phyloP scores from a whole-genome alignment of 768 basidiomycete genomes.

The Ephemerocybe angulata region DNA sequence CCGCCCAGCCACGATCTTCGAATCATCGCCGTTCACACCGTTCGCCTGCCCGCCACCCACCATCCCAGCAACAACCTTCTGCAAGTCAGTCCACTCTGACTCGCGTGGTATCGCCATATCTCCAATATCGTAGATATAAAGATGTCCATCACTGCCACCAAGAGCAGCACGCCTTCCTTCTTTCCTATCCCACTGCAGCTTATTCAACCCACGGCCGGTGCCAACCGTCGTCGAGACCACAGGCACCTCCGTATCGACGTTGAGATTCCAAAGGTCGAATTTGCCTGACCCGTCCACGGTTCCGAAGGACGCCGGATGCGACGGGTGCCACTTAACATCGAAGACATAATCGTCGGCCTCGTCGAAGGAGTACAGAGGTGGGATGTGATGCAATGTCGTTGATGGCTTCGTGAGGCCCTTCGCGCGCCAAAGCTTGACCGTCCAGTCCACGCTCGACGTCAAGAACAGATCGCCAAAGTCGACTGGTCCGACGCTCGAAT shows the following conservation, averaged over 20 bases:
- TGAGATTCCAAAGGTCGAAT: conserved; percentile 97
- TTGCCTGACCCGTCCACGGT: conserved; percentile 92
- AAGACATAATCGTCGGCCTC: conserved; percentile 99
- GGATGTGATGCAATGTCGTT: conserved; percentile 51
- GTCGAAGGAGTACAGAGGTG: conserved; percentile 90
- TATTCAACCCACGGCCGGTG: conserved; percentile 85
- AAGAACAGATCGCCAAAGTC: conserved; percentile 96
- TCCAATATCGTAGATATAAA: conserved; percentile 94
- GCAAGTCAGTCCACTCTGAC: conserved; percentile 90
- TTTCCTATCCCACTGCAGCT: conserved; percentile 91
- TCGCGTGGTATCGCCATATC: conserved; percentile 87
- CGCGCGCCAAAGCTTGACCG: conserved; percentile 93
- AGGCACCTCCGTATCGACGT: conserved; percentile 95
- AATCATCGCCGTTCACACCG: conserved; percentile 33
- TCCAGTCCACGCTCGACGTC: conserved; percentile 95
- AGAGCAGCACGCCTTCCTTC: conserved; percentile 88
- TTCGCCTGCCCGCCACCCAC: conserved; percentile 53
- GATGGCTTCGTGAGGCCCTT: conserved; percentile 75
- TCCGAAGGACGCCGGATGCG: conserved; percentile 91
- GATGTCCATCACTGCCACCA: conserved; percentile 86
- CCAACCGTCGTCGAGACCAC: conserved; percentile 82
- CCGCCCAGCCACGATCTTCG: conserved; percentile 30
- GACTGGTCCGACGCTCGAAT: conserved; percentile 84
- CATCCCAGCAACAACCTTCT: conserved; percentile 78
- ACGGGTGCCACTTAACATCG: conserved; percentile 97